Conservation (phyloP, 257 asterid genomes). For the Henckelia pumila region DNA sequence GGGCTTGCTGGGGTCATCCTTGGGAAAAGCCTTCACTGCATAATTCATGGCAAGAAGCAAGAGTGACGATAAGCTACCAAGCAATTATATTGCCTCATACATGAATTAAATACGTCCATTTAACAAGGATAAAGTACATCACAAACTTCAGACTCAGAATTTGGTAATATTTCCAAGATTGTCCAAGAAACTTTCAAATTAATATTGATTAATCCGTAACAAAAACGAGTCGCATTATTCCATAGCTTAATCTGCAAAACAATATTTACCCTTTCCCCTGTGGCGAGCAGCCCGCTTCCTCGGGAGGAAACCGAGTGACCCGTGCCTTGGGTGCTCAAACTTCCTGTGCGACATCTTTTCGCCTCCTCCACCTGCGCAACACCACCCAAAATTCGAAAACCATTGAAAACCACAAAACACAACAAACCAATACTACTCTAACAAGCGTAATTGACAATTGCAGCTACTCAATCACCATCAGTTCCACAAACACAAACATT, state of each 20-base stretch:
- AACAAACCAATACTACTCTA: not conserved
- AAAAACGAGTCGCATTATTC: too few species aligned
- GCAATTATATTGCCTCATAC: not conserved
- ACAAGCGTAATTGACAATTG: not conserved
- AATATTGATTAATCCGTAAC: not conserved
- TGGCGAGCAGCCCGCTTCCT: conserved; percentile 64
- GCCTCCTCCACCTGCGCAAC: conserved; percentile 8
- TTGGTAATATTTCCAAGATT: not conserved
- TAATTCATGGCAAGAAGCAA: conserved; percentile 6
- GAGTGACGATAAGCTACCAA: not conserved
- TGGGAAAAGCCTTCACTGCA: conserved; percentile 71
- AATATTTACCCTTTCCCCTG: conserved; percentile 54
- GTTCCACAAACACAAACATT: not conserved
- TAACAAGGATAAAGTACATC: not conserved
- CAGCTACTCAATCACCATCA: not conserved
- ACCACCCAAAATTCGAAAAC: not conserved
- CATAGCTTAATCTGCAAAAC: not conserved
- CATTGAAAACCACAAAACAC: not conserved
- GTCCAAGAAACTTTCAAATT: not conserved
- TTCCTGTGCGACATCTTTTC: conserved; percentile 62
- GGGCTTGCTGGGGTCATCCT: conserved; percentile 56
- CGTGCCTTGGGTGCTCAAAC: conserved; percentile 74
- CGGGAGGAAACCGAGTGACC: conserved; percentile 67
- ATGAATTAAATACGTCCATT: not conserved
- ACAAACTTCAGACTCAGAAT: not conserved